These are phyloP conservation scores for Xylaria palmicola DNA, from an alignment of 495 filamentous ascomycete species.

Conservation along the genomic window DNA sequence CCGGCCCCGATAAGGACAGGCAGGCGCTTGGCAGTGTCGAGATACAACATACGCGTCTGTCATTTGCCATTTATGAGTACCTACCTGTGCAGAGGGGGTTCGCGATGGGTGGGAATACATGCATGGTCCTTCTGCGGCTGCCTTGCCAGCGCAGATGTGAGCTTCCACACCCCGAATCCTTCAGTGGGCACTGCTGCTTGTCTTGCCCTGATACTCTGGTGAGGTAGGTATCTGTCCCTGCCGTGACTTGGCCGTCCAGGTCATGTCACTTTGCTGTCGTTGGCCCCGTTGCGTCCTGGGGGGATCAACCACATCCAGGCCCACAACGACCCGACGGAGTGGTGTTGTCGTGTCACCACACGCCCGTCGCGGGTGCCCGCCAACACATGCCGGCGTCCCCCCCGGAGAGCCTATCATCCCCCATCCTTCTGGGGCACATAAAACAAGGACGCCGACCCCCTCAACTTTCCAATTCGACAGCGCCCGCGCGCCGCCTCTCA, in stretches of 20 bases:
- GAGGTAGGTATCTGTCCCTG: too few species aligned
- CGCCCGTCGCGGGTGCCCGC: conserved; percentile 11
- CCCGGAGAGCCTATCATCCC: not conserved
- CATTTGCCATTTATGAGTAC: too few species aligned
- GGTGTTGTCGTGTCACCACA: conserved; percentile 20
- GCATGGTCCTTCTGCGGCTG: conserved; percentile 11
- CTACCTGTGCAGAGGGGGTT: conserved; percentile 1
- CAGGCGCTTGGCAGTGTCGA: not conserved
- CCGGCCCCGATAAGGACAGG: not conserved
- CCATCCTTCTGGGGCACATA: not conserved
- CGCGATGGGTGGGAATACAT: conserved; percentile 9
- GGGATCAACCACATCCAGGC: conserved; percentile 1
- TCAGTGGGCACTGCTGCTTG: too few species aligned
- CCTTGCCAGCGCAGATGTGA: conserved; percentile 6
- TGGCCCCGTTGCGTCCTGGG: conserved; percentile 4
- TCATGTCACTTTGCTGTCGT: conserved; percentile 1
- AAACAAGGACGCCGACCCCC: not conserved
- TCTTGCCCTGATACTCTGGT: too few species aligned
- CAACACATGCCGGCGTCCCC: conserved; percentile 7
- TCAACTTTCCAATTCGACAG: not conserved
- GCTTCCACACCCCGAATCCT: not conserved
- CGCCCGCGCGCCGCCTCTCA: not conserved
- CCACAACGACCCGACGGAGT: conserved; percentile 15
- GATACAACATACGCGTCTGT: conserved; percentile 1
- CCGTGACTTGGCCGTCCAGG: too few species aligned